Evolutionary conservation across 2,329 filamentous ascomycete genomes (phyloP), one percentile per base, ranked within the genome.

Genomic region (Cercospora berteroae): DNA sequence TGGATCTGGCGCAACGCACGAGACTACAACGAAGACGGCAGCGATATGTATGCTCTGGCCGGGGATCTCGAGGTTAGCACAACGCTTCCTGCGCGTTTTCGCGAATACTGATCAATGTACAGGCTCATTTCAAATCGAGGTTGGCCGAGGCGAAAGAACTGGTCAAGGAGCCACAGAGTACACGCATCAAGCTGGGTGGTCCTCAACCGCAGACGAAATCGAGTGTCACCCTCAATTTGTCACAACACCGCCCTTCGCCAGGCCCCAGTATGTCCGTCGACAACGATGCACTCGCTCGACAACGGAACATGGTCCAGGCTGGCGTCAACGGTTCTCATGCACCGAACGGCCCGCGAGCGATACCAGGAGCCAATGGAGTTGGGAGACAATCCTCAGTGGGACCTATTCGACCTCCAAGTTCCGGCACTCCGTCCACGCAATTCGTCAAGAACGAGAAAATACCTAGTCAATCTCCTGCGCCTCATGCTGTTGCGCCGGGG

Each of bases 1-100:
- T 85, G 92, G 62, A 88, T 97, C 52, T 97, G 94, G 94, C 86
- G 85, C 59, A 97, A 97, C 78, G 93, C 93, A 0, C 90, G 89
- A 74, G 90, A 90, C 67, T 97, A 94, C 82, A 97, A 97, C 72
- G 92, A 97, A 78, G 93, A 97, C 76, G 91, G 90, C 4, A 97
- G 94, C 75, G 90, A 93, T 16, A 94, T 97, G 61, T 92, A 89
- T 70, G 83, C 87, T 23, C 83, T 95, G 68, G 92, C 93, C 0
- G 87, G 89, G 59, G 89, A 95, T 67, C 86, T 97, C 6, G 89
- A 96, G 87, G 92, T 92, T 81, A 62, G 79, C 73, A 52, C 36
- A 16, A 2, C 31, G 20, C n/a, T 7, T 8, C 52, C n/a, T n/a
- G 18, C 7, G 39, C 57, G 10, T n/a, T 52, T 23, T n/a, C 20